A percentile compares a stretch with the other conserved stretches of the same genome.
Evolutionary conservation across 2,329 filamentous ascomycete genomes (phyloP).

Genomic region (Cryphonectria radicalis): DNA sequence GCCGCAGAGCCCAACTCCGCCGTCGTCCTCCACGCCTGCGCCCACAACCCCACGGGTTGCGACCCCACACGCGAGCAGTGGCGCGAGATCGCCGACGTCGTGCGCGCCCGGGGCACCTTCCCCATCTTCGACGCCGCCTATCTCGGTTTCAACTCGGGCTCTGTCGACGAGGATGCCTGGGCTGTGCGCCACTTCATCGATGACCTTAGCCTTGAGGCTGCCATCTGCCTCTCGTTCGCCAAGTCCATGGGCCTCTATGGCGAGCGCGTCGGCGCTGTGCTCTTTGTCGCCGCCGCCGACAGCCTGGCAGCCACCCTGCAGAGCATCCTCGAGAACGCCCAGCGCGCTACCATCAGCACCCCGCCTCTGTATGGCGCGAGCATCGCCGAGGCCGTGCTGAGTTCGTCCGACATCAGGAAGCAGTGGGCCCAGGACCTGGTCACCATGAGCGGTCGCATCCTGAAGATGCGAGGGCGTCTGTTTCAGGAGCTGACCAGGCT

Average conservation of each 20-base stretch:
- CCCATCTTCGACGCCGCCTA: conserved; percentile 42
- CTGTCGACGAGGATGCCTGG: conserved; percentile 38
- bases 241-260: conserved; percentile 60
- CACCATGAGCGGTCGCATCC: conserved; percentile 44
- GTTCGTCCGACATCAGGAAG: conserved; percentile 34
- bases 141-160: conserved; percentile 39
- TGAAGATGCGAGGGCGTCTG: conserved; percentile 40
- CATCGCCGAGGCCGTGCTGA: conserved; percentile 41
- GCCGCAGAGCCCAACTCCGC: conserved; percentile 35
- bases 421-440: conserved; percentile 43
- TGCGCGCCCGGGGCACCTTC: conserved; percentile 34
- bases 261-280: conserved; percentile 40
- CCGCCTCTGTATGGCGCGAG: conserved; percentile 42
- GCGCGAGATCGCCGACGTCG: conserved; percentile 35
- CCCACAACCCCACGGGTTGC: conserved; percentile 48
- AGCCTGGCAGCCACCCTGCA: conserved; percentile 30
- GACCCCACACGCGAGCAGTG: conserved; percentile 43
- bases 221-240: conserved; percentile 63
- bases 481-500: conserved; percentile 40
- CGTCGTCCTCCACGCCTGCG: conserved; percentile 47
- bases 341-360: conserved; percentile 42
- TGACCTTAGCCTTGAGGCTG: conserved; percentile 50
- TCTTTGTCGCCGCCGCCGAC: conserved; percentile 34
- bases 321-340: conserved; percentile 39
- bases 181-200: conserved; percentile 39